Evolutionary conservation across 306 rosid genomes (phyloP), one percentile per base, ranked within the genome.

Genomic region (Betula pendula): DNA sequence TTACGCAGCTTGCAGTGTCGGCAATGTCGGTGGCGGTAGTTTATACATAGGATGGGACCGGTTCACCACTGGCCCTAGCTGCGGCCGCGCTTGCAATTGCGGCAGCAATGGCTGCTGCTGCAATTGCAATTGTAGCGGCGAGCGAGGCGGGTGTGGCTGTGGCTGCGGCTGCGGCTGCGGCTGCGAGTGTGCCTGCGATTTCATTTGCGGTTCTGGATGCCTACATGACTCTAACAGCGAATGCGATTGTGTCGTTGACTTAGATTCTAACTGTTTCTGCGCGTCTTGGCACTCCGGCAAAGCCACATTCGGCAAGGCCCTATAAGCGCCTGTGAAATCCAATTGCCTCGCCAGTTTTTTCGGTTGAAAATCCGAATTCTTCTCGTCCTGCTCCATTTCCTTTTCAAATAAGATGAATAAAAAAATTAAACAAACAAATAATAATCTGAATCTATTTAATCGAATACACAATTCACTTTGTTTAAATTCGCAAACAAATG

Each of bases 381-480:
- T 74, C 77, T 86, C 88, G 42, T 85, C 85, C 82, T 76, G 84
- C 85, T 92, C 93, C 97, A 88, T 89, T 75, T 53, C n/a, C 52
- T 53, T 24, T 71, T 20, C 9, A 42, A 66, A 22, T 35, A 69
- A 75, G 45, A 29, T 48, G 9, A n/a, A 4, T 31, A 11, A n/a
- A 31, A 75, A 65, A 16, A 1, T 15, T 27, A 7, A 31, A 13
- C 5, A 71, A 16, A 29, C 42, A 71, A 20, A 49, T 44, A 31
- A 0, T 17, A 11, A 71, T 15, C 15, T 25, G 17, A 50, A 48
- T 31, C 27, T 25, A 43, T 31, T 31, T 15, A 40, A 44, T 38
- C 43, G 25, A 19, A 55, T 17, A 29, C 63, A 44, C 51, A 79
- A 72, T 44, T 5, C 48, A 45, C 42, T 68, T 68, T 59, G 38